phyloP scores from a whole-genome alignment of 108 stramenopile species.

The Parmales sp. region DNA sequence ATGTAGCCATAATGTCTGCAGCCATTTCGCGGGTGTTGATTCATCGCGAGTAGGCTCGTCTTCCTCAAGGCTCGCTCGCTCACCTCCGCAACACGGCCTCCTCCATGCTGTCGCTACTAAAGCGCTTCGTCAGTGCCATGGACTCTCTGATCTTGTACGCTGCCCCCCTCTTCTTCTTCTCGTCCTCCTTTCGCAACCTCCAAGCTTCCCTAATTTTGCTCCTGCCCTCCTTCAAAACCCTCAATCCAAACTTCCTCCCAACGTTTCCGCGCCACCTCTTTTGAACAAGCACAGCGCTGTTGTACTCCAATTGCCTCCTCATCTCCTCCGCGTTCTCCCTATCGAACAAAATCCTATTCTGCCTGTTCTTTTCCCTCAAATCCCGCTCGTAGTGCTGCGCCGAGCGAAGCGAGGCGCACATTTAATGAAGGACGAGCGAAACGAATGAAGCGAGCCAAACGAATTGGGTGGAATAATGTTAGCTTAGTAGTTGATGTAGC shows the following conservation, averaged over 20 bases:
- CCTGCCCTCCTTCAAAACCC: not conserved
- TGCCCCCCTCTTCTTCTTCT: not conserved
- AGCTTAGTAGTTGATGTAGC: no score
- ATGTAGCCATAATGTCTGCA: no score
- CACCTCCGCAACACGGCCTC: constrained; percentile 15
- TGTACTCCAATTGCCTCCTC: constrained; percentile 11
- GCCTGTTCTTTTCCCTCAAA: constrained; percentile 6
- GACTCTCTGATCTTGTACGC: not conserved
- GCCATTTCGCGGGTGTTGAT: no score
- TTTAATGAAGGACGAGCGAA: no score
- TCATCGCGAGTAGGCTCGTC: no score
- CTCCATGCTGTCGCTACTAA: constrained; percentile 16
- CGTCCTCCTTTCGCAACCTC: constrained; percentile 13
- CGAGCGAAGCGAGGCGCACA: no score
- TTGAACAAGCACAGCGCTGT: constrained; percentile 12
- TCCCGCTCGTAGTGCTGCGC: constrained; percentile 2
- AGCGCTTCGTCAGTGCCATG: not conserved
- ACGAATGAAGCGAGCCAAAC: no score
- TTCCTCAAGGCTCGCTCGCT: no score
- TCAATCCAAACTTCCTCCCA: not conserved
- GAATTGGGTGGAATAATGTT: no score
- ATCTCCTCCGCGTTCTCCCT: not conserved
- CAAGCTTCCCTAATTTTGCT: not conserved
- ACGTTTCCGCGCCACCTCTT: constrained; percentile 8
- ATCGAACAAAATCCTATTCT: constrained; percentile 12